A percentile compares a stretch with the other conserved stretches of the same genome.
phyloP scores from a whole-genome alignment of 345 rosid species.

The Limnanthes douglasii region DNA sequence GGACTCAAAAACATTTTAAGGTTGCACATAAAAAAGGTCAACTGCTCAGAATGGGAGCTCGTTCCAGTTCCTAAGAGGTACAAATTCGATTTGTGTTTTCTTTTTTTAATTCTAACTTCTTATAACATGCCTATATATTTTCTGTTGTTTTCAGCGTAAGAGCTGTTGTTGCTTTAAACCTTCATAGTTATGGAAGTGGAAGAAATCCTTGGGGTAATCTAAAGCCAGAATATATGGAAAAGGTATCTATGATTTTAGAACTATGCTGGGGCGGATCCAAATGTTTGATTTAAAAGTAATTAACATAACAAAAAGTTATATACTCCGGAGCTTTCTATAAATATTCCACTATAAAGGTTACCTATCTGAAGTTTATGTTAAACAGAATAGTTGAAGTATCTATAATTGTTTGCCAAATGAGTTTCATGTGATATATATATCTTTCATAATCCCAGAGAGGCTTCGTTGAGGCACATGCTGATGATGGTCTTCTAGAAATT shows the following conservation, averaged over 20 bases:
- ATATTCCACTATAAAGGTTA: no score
- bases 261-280: no score
- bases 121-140: constrained; percentile 1
- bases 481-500: constrained; percentile 90
- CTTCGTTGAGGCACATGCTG: constrained; percentile 86
- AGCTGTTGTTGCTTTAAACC: constrained; percentile 86
- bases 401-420: background rate
- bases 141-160: constrained; percentile 39
- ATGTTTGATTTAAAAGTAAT: no score
- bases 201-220: constrained; percentile 92
- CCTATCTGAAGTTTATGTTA: no score
- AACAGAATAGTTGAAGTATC: no score
- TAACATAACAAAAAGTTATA: no score
- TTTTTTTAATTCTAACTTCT: background rate
- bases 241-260: no score
- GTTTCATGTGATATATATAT: background rate
- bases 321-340: no score
- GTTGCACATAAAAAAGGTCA: constrained; percentile 58
- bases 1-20: constrained; percentile 82
- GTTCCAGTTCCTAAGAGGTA: constrained; percentile 88
- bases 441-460: constrained; percentile 42
- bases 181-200: constrained; percentile 89
- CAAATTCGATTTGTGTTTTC: background rate
- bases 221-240: constrained; percentile 70
- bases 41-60: constrained; percentile 86